A percentile compares a stretch with the other conserved stretches of the same genome.
Evolutionary conservation across 2,329 filamentous ascomycete genomes (phyloP).

Genomic region (Aspergillus caelatus): DNA sequence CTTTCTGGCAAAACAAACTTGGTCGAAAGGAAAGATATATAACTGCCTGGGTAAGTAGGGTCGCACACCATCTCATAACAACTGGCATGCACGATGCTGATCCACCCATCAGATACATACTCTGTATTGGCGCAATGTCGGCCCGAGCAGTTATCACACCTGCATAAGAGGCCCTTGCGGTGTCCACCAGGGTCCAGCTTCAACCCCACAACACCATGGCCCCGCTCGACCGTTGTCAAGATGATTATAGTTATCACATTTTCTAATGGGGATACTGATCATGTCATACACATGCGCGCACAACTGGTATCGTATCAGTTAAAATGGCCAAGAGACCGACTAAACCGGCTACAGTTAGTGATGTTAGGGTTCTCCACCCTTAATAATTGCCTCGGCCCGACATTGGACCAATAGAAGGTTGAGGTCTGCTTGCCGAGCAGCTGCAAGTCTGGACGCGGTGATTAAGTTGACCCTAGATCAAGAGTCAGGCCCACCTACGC

Average conservation of each 20-base stretch:
- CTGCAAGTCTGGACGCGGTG: neutral
- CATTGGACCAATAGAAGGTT: neutral
- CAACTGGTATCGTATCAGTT: neutral
- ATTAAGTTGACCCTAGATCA: neutral
- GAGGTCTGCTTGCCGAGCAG: neutral
- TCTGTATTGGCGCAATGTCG: conserved; percentile 22
- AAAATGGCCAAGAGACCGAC: neutral
- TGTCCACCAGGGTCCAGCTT: neutral
- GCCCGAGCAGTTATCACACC: conserved; percentile 8
- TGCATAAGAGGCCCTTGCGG: neutral
- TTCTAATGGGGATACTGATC: neutral
- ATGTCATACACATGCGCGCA: neutral
- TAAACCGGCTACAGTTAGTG: neutral
- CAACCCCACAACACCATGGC: neutral
- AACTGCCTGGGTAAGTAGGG: neutral
- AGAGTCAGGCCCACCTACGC: neutral
- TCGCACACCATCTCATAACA: neutral
- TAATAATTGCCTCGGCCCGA: conserved; percentile 1
- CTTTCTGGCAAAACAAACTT: neutral
- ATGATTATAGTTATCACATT: neutral
- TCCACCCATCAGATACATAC: conserved; percentile 2
- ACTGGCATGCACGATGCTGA: neutral
- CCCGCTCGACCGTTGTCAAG: neutral
- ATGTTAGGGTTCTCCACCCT: neutral
- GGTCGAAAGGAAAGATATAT: neutral